Evolutionary conservation across 148 eudicot species (phyloP).

Genomic region (Vaccinium darrowii): DNA sequence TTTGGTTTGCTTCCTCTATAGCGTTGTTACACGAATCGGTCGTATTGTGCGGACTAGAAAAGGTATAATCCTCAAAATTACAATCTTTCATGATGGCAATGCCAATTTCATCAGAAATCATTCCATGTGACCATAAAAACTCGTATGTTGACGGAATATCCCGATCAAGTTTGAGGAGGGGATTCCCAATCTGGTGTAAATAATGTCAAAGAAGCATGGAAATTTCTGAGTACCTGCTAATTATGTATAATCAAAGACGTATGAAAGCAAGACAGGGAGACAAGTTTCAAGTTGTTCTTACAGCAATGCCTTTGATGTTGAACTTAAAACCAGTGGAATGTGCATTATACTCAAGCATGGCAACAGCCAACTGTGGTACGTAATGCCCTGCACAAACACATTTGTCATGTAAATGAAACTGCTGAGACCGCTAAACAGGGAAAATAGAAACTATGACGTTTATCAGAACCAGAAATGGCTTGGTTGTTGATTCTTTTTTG

Average conservation of each 20-base stretch:
- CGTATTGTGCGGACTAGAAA: conserved; percentile 63
- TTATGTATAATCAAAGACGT: background rate
- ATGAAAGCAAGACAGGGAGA: background rate
- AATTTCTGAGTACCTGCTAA: background rate
- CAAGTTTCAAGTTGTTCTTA: conserved; percentile 37
- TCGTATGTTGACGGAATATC: conserved; percentile 81
- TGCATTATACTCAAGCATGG: conserved; percentile 66
- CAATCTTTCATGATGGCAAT: conserved; percentile 79
- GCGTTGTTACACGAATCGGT: conserved; percentile 62
- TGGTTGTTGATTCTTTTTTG: background rate
- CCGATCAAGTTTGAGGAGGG: conserved; percentile 84
- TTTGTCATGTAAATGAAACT: background rate
- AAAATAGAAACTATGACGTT: background rate
- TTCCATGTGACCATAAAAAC: conserved; percentile 93
- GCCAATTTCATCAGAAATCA: conserved; percentile 91
- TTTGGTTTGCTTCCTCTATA: conserved; percentile 52
- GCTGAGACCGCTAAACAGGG: background rate
- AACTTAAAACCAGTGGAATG: conserved; percentile 57
- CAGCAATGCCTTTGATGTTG: conserved; percentile 82
- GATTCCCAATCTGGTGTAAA: conserved; percentile 75
- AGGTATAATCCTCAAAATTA: conserved; percentile 75
- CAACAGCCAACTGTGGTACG: conserved; percentile 83
- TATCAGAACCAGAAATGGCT: background rate
- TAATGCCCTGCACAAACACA: conserved; percentile 65
- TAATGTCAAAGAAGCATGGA: background rate